These are phyloP conservation scores for Plasmodium knowlesi DNA, from an alignment of 169 alveolate species.

Conservation along the genomic window DNA sequence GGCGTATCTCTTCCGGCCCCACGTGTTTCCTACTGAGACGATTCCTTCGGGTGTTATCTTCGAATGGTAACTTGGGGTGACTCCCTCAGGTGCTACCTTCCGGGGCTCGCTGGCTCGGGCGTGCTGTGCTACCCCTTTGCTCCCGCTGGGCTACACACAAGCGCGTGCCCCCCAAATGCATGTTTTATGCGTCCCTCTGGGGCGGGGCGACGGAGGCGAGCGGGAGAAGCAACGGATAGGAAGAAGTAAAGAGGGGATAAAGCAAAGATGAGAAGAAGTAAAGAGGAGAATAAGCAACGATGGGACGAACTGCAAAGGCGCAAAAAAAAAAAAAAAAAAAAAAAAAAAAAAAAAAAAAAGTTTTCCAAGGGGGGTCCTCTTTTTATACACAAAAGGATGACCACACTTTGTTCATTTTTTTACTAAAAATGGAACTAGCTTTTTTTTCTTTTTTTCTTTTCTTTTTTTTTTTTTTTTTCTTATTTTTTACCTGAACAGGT, in stretches of 20 bases:
- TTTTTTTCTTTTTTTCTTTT: neutral
- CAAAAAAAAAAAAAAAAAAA: neutral
- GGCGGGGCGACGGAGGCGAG: neutral
- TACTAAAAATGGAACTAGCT: neutral
- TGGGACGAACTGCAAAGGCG: neutral
- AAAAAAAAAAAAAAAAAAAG: neutral
- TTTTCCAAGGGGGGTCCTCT: neutral
- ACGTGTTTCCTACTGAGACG: neutral
- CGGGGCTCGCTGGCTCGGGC: neutral
- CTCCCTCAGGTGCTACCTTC: neutral
- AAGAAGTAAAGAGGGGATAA: neutral
- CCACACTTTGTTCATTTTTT: slow-evolving; percentile 3
- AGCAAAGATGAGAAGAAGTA: neutral
- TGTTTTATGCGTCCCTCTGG: neutral
- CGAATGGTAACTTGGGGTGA: neutral
- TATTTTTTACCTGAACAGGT: slow-evolving; percentile 1
- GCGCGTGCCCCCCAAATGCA: neutral
- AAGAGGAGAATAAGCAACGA: neutral
- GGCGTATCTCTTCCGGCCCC: neutral
- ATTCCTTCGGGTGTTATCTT: neutral
- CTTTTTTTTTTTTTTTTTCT: neutral
- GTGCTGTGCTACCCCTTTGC: neutral
- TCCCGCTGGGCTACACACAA: neutral
- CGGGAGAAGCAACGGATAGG: neutral
- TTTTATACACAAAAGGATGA: neutral